phyloP scores from a whole-genome alignment of 768 basidiomycete species.

The Myochromella boudieri region DNA sequence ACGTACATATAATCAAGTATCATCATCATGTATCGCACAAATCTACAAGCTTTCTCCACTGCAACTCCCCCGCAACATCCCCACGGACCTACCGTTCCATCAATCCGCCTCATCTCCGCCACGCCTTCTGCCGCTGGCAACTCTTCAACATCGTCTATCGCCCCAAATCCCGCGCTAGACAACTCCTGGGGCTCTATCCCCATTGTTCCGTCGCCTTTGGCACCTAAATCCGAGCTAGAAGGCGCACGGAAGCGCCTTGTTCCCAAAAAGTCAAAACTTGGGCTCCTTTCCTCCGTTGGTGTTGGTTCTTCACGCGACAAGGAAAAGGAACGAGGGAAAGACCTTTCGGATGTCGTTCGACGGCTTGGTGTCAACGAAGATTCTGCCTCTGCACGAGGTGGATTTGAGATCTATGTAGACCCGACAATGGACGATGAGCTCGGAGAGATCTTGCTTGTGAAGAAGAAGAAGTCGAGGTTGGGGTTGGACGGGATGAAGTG shows the following conservation, averaged over 20 bases:
- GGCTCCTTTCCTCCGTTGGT: conserved; percentile 29
- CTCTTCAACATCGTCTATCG: conserved; percentile 33
- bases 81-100: conserved; percentile 42
- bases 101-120: conserved; percentile 69
- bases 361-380: conserved; percentile 41
- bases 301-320: conserved; percentile 30
- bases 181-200: conserved; percentile 35
- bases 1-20: conserved; percentile 10
- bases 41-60: conserved; percentile 25
- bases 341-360: conserved; percentile 61
- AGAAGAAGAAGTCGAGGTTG: conserved; percentile 71
- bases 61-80: conserved; percentile 22
- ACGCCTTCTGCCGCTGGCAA: conserved; percentile 56
- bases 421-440: conserved; percentile 62
- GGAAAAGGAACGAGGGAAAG: conserved; percentile 36
- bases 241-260: conserved; percentile 49
- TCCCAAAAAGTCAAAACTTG: conserved; percentile 72
- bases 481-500: conserved; percentile 62
- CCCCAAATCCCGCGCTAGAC: conserved; percentile 34
- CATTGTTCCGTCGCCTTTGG: conserved; percentile 28
- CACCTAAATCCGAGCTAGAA: conserved; percentile 27
- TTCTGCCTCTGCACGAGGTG: conserved; percentile 25
- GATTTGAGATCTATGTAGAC: conserved; percentile 75
- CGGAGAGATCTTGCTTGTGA: conserved; percentile 70
- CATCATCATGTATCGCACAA: conserved; percentile 15